These are phyloP conservation scores for Colletotrichum brevisporum DNA, from an alignment of 2,329 filamentous ascomycete species.

Conservation along the genomic window DNA sequence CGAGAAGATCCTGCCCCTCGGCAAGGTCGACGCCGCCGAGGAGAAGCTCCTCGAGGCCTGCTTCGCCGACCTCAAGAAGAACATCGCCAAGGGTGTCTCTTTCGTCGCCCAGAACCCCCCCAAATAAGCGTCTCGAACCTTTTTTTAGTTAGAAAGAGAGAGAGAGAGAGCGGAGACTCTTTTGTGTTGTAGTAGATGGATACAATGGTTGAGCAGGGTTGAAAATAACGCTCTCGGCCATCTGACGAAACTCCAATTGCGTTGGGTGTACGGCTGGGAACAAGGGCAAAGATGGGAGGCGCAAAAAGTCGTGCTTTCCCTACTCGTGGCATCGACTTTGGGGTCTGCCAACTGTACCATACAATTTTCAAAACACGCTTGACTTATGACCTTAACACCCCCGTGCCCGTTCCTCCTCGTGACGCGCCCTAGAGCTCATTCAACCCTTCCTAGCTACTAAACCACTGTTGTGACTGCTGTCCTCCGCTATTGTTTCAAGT, in stretches of 20 bases:
- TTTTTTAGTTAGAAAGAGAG: conserved; percentile 5
- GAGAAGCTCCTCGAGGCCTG: conserved; percentile 89
- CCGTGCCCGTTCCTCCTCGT: too few relatives aligned
- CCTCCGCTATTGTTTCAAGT: too few relatives aligned
- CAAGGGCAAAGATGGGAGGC: conserved; percentile 32
- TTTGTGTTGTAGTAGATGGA: conserved; percentile 29
- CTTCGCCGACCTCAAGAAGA: conserved; percentile 89
- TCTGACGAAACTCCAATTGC: conserved; percentile 19
- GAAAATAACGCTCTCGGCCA: conserved; percentile 28
- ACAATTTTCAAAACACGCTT: conserved; percentile 38
- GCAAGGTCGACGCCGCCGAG: conserved; percentile 87
- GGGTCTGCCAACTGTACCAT: conserved; percentile 41
- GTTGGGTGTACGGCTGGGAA: conserved; percentile 30
- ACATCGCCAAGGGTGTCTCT: conserved; percentile 90
- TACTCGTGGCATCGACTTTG: conserved; percentile 35
- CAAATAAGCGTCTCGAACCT: conserved; percentile 60
- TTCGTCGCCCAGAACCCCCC: conserved; percentile 73
- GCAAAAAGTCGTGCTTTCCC: conserved; percentile 38
- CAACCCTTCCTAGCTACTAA: too few relatives aligned
- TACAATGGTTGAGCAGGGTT: conserved; percentile 40
- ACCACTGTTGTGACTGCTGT: too few relatives aligned
- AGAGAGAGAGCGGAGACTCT: conserved; percentile 3
- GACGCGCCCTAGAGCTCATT: too few relatives aligned
- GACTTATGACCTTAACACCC: conserved; percentile 22
- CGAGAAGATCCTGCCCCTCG: conserved; percentile 91